These are phyloP conservation scores for Sporodiniella umbellata DNA, from an alignment of 371 early-diverging fungal genomes.

Conservation along the genomic window DNA sequence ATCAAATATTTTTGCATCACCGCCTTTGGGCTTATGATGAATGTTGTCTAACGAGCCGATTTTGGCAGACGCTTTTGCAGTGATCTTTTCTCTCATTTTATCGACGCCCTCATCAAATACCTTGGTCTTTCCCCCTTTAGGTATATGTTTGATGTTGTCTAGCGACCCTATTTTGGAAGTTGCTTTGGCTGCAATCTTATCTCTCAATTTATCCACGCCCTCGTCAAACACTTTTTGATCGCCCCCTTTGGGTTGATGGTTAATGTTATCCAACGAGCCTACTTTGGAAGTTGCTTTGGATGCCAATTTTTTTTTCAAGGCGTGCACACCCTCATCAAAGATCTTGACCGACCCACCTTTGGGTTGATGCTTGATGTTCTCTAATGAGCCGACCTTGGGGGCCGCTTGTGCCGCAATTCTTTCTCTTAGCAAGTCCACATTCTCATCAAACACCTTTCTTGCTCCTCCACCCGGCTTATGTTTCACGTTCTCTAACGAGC, in stretches of 20 bases:
- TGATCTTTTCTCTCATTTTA: conserved; percentile 4
- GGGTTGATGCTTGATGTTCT: conserved; percentile 11
- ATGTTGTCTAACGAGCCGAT: conserved; percentile 23
- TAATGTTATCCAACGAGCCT: conserved; percentile 19
- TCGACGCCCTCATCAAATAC: conserved; percentile 10
- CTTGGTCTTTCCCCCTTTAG: conserved; percentile 16
- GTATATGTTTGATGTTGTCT: conserved; percentile 20
- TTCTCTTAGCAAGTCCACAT: not conserved
- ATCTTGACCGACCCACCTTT: not conserved
- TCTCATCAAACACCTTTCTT: conserved; percentile 15
- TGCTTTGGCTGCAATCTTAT: not conserved
- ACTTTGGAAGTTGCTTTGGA: conserved; percentile 8
- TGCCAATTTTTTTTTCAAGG: not conserved
- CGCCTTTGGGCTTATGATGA: conserved; percentile 19
- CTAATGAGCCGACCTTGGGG: conserved; percentile 5
- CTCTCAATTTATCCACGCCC: not conserved
- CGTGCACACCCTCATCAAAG: not conserved
- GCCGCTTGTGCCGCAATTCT: not conserved
- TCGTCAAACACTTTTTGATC: conserved; percentile 13
- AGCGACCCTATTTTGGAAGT: conserved; percentile 17
- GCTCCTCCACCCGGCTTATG: conserved; percentile 18
- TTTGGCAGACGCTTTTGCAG: conserved; percentile 5
- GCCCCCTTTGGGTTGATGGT: conserved; percentile 19
- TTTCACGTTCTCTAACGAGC: conserved; percentile 20
- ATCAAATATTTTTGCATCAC: conserved; percentile 12